Evolutionary conservation across 768 basidiomycete species (phyloP).

Genomic region (Suillus occidentalis): DNA sequence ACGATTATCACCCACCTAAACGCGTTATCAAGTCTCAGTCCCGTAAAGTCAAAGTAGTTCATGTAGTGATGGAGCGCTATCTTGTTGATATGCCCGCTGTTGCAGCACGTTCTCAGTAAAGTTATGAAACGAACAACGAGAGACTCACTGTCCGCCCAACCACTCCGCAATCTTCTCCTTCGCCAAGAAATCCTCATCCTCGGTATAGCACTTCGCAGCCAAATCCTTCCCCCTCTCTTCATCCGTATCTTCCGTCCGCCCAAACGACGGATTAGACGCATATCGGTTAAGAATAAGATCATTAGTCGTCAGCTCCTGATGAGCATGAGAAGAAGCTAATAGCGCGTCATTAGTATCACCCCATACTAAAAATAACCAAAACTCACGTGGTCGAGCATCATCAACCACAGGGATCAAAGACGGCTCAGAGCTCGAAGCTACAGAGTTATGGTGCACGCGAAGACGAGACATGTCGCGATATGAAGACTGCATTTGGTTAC

Average conservation of each 20-base stretch:
- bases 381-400: slow-evolving; percentile 51
- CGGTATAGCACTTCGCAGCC: slow-evolving; percentile 79
- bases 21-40: slow-evolving; percentile 80
- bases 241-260: slow-evolving; percentile 54
- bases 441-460: slow-evolving; percentile 67
- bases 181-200: slow-evolving; percentile 80
- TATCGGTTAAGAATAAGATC: slow-evolving; percentile 48
- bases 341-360: slow-evolving; percentile 10
- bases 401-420: slow-evolving; percentile 61
- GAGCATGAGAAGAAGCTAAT: slow-evolving; percentile 35
- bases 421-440: slow-evolving; percentile 82
- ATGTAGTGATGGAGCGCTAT: slow-evolving; percentile 78
- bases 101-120: slow-evolving; percentile 6
- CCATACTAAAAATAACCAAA: slow-evolving; percentile 16
- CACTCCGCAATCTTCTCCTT: slow-evolving; percentile 96
- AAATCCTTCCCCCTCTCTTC: slow-evolving; percentile 68
- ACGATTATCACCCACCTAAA: slow-evolving; percentile 61
- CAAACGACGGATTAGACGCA: slow-evolving; percentile 39
- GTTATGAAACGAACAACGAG: slow-evolving; percentile 5
- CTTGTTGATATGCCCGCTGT: slow-evolving; percentile 75
- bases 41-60: slow-evolving; percentile 84
- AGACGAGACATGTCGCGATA: slow-evolving; percentile 46
- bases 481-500: slow-evolving; percentile 35
- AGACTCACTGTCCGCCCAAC: slow-evolving; percentile 88
- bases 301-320: slow-evolving; percentile 56